Evolutionary conservation across 306 rosid genomes (phyloP).

Genomic region (Begonia loranthoides): DNA sequence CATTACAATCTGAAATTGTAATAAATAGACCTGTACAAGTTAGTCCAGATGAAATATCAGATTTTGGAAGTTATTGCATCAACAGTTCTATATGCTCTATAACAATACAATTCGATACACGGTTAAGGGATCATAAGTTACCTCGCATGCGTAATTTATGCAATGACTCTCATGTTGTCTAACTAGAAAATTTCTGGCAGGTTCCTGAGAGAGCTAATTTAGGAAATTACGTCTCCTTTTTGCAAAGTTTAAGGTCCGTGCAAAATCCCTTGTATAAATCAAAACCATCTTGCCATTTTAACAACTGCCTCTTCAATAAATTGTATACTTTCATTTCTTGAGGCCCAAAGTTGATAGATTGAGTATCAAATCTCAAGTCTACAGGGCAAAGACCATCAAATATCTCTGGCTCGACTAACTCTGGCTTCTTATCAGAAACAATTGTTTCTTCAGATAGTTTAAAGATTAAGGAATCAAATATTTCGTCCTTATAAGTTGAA

Average conservation of each 20-base stretch:
- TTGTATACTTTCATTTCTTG: slow-evolving; percentile 29
- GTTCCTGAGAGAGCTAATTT: too few relatives aligned
- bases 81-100: too few relatives aligned
- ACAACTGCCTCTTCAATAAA: slow-evolving; percentile 35
- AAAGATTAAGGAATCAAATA: slow-evolving; percentile 32
- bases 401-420: slow-evolving; percentile 24
- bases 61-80: too few relatives aligned
- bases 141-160: too few relatives aligned
- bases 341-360: slow-evolving; percentile 18
- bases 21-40: too few relatives aligned
- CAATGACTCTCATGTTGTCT: too few relatives aligned
- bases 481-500: slow-evolving; percentile 12
- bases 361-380: slow-evolving; percentile 38
- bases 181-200: too few relatives aligned
- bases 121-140: too few relatives aligned
- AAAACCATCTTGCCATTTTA: slow-evolving; percentile 36
- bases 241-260: not conserved
- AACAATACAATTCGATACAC: too few relatives aligned
- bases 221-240: too few relatives aligned
- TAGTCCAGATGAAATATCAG: too few relatives aligned
- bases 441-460: slow-evolving; percentile 15
- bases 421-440: slow-evolving; percentile 18
- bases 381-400: slow-evolving; percentile 44
- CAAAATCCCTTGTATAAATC: slow-evolving; percentile 13
- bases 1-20: too few relatives aligned